Evolutionary conservation across 345 rosid genomes (phyloP), one percentile per base, ranked within the genome.

Genomic region (Microthlaspi erraticum): DNA sequence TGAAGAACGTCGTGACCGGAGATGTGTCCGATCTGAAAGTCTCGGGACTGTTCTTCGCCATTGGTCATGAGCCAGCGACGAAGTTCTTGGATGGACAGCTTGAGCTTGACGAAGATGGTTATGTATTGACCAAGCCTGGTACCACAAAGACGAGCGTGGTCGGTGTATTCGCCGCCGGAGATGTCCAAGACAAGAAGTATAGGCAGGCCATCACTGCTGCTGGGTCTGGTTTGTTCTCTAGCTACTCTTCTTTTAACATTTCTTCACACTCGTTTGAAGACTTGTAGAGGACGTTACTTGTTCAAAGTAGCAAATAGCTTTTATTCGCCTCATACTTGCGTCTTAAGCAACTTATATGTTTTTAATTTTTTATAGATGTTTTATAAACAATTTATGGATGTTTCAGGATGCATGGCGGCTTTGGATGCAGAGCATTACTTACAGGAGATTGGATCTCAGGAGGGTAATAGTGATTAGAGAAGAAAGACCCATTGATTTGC

Each of bases 121-220:
- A 95, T 68, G 74, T 92, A 43, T 42, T 87, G 38, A 92, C 98
- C 0, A 78, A 85, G 69, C 91, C 96, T 5, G 99, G 97, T 8
- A 92, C 96, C 0, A 86, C 97, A 0, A 74, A 72, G 82, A 95
- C 98, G n/a, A 92, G 90, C 10, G 88, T 95, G 10, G 83, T 26
- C 3, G 99, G 99, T 3, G 92, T 92, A 11, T 92, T 95, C 32
- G 99, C 99, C 0, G 96, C 98, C 1, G 99, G 99, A 10, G 98
- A 95, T 84, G 99, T 89, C 31, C 99, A 92, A 81, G 99, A 95
- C 51, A 95, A 95, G 92, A 95, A 90, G 87, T 95, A 95, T 62
- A 83, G 98, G 69, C 99, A 95, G 79, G 99, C 99, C 20, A 57
- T 95, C 58, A 95, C 96, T 2, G 99, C 97, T 63, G 99, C 98